phyloP scores from a whole-genome alignment of 176 grass and related monocot genomes.

The Musa itinerans region DNA sequence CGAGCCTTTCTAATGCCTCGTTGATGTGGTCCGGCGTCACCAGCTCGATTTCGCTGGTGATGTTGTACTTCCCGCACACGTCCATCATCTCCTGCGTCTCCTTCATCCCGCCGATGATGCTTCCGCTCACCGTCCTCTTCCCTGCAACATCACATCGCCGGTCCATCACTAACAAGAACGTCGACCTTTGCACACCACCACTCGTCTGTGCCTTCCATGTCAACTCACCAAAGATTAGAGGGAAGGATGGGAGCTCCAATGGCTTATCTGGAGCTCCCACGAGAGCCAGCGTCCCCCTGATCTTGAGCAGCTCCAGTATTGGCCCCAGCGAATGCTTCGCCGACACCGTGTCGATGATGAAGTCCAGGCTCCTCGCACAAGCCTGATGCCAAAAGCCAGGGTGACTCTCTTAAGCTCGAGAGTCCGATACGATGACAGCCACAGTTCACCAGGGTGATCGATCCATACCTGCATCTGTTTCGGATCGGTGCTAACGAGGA shows the following conservation, averaged over 20 bases:
- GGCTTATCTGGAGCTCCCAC: conserved; percentile 72
- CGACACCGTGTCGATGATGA: conserved; percentile 68
- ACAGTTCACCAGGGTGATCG: too few species aligned
- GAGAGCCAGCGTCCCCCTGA: conserved; percentile 53
- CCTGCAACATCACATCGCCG: conserved; percentile 14
- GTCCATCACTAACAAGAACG: too few species aligned
- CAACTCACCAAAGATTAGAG: conserved; percentile 71
- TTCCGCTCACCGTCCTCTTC: conserved; percentile 62
- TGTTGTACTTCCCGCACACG: conserved; percentile 48
- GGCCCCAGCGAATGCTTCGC: conserved; percentile 63
- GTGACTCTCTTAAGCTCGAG: too few species aligned
- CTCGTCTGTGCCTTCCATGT: background rate
- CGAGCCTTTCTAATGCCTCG: conserved; percentile 37
- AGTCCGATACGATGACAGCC: too few species aligned
- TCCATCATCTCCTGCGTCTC: conserved; percentile 95
- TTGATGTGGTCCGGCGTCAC: conserved; percentile 50
- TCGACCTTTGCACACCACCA: too few species aligned
- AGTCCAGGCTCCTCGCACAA: conserved; percentile 43
- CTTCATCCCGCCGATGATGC: conserved; percentile 63
- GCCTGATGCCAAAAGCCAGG: conserved; percentile 15
- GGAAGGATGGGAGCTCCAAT: conserved; percentile 73
- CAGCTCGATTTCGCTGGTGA: conserved; percentile 66
- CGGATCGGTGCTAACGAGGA: conserved; percentile 45
- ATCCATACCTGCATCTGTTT: conserved; percentile 47
- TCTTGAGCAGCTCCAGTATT: conserved; percentile 67